Conservation (phyloP, 78 protist genomes). For the Monosiga brevicollis region DNA sequence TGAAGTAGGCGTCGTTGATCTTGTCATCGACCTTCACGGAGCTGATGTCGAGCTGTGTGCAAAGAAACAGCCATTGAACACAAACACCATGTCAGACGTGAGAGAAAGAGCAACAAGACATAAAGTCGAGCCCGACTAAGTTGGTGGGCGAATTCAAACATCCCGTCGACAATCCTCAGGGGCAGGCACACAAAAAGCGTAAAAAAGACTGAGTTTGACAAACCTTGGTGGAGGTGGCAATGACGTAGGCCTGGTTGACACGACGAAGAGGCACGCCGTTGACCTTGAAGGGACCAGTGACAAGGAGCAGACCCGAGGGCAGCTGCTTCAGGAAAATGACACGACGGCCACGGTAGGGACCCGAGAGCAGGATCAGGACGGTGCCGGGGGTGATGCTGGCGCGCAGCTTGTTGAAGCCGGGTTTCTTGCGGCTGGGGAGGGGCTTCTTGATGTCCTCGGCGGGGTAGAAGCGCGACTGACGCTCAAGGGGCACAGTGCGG, state of each 20-base stretch:
- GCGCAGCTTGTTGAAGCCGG: conserved; percentile 53
- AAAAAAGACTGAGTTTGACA: not conserved
- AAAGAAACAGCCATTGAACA: not conserved
- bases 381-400: conserved; percentile 87
- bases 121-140: not conserved
- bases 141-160: not conserved
- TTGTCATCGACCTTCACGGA: conserved; percentile 37
- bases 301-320: conserved; percentile 81
- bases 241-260: conserved; percentile 86
- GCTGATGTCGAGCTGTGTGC: conserved; percentile 46
- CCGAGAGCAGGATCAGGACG: conserved; percentile 92
- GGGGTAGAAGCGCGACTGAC: conserved; percentile 29
- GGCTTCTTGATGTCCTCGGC: conserved; percentile 15
- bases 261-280: conserved; percentile 99
- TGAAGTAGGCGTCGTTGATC: conserved; percentile 41
- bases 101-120: not conserved
- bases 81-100: too few relatives aligned
- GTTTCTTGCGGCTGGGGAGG: conserved; percentile 19
- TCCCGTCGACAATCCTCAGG: not conserved
- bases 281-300: conserved; percentile 93
- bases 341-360: conserved; percentile 89
- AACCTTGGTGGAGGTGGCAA: conserved; percentile 92
- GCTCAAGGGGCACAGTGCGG: not conserved
- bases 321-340: conserved; percentile 90
- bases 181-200: not conserved